Base-by-base conservation (phyloP, 2,329 filamentous ascomycete genomes). In the Alternaria brassicae region DNA sequence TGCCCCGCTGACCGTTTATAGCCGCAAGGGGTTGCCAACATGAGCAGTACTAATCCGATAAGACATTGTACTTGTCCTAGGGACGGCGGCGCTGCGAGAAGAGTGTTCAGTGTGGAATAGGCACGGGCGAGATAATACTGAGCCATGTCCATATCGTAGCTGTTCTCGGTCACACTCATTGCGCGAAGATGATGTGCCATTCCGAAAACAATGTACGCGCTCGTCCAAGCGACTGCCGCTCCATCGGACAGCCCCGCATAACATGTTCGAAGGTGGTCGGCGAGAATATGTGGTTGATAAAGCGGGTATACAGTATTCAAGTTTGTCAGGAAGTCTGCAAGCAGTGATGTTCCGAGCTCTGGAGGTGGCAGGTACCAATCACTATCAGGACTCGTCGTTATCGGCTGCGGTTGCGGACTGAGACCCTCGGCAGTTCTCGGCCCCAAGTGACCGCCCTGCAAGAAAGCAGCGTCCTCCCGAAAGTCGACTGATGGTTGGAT, bases 261-360 rank as follows among this genome's bases (percentile, higher is more conserved):
- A 51, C 71, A 72, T n/a, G 62, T 55, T 13, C 67, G 66, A 5
- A 71, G 60, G 32, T 74, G 70, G 3, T 71, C 56, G 3, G 62
- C 66, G 15, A 72, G 63, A 6, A 58, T 56, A 25, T 67, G 60
- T 3, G 66, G 68, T 8, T 63, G 60, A 42, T 66, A 74, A 3
- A 74, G 58, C 15, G 69, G 65, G 19, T 49, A 65, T 0, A 67
- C 68, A 3, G 67, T 68, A 34, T 74, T 74, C 47, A 70, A 65
- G 50, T 74, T 68, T 3, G 68, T 65, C 6, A 72, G 56, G 27
- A 60, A 73, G 25, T 74, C 70, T 2, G 58, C 56, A 4, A 72
- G 65, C 19, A 74, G 42, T 13, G 66, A 61, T 3, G 66, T 67
- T 7, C 67, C 71, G 5, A 72, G 56, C 19, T 70, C 65, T 2